Evolutionary conservation across 2,329 filamentous ascomycete species (phyloP).

Genomic region (Teratosphaeria viscida): DNA sequence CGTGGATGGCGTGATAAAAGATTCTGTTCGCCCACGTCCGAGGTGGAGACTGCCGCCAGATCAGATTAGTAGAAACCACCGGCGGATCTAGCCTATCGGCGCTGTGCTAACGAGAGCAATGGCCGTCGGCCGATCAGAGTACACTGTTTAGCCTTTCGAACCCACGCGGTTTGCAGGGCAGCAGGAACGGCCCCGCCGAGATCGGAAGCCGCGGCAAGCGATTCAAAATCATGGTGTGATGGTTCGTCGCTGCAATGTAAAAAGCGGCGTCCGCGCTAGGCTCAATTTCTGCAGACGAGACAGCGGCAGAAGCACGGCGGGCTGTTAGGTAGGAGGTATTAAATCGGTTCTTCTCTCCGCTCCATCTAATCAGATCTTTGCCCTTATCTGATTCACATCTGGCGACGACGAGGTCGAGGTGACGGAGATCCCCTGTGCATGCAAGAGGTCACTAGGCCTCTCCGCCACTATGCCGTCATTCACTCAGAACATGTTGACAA

Average conservation of each 20-base stretch:
- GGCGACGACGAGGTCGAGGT: neutral
- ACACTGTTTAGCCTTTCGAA: neutral
- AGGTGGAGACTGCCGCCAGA: no score
- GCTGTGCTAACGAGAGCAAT: no score
- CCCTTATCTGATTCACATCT: neutral
- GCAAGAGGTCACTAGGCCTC: neutral
- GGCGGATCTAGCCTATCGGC: neutral
- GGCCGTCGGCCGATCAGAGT: no score
- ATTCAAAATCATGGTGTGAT: neutral
- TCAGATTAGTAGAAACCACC: neutral
- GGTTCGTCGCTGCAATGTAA: neutral
- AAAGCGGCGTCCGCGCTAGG: neutral
- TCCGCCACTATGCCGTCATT: neutral
- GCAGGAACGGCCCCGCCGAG: neutral
- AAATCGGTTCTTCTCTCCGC: neutral
- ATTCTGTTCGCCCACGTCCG: neutral
- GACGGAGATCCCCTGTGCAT: neutral
- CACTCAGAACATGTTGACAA: neutral
- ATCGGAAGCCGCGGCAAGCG: neutral
- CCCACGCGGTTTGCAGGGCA: neutral
- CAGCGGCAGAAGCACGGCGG: neutral
- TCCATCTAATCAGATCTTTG: neutral
- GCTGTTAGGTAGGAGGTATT: neutral
- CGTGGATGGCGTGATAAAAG: neutral
- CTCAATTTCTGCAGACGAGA: neutral